Evolutionary conservation across 352 stramenopile species (phyloP), one percentile per base, ranked within the genome.

Genomic region (Globisporangium nagaii): DNA sequence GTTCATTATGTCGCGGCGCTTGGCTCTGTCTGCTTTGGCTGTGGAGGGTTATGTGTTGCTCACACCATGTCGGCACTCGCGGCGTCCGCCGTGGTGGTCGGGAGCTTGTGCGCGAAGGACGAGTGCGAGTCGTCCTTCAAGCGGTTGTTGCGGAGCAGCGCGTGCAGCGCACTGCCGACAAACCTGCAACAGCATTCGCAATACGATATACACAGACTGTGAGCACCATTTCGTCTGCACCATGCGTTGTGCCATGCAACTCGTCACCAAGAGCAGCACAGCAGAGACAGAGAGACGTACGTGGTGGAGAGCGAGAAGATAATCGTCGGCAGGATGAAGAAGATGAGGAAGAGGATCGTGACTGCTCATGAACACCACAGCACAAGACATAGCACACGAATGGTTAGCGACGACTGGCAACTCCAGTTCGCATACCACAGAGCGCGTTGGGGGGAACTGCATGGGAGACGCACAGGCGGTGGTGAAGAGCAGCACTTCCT

Each of bases 271-370:
- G 4, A 27, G 27, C 11, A 39, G 22, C 19, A 30, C 24, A 13
- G 17, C 30, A 28, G 40, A 50, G 6, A 55, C 2, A 39, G 1
- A 24, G 28, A 11, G 32, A 66, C 72, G 56, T 69, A 88, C 77
- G 71, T 84, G 51, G 76, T 67, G 17, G 78, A 86, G 9, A 88
- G 57, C 42, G 75, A 76, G 50, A 88, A 86, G 49, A 88, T 56
- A 47, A 88, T 80, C 9, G 68, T 82, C 20, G 78, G 78, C 20
- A 88, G 60, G 36, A 88, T 81, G 62, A 86, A 86, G 65, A 86
- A 85, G 22, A 88, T 65, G 31, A 88, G 61, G 53, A 88, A 88
- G 37, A 88, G 70, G 53, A 84, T 69, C 11, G 78, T 86, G 17
- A 75, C 78, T 86, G 57, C 27, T 49, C 32, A 59, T 41, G 11